Conservation (phyloP, 2,329 filamentous ascomycete species). For the Cercospora berteroae region DNA sequence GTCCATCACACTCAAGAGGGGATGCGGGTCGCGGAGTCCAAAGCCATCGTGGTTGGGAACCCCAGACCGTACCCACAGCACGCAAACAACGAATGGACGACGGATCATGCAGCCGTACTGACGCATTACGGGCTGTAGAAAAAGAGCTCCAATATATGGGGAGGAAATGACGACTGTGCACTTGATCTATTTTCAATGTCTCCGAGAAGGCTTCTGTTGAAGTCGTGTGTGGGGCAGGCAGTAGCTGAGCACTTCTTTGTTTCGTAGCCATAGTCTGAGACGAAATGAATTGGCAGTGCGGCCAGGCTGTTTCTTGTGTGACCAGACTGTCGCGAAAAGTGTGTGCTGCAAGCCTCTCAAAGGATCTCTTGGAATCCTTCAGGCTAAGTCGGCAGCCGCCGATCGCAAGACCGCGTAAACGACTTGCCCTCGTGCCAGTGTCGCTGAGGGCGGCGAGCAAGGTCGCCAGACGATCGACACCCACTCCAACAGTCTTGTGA, state of each 20-base stretch:
- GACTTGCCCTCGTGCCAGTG: background rate
- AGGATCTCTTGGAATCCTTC: conserved; percentile 3
- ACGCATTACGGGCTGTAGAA: background rate
- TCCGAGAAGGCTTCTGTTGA: background rate
- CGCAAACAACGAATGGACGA: background rate
- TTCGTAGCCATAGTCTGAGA: background rate
- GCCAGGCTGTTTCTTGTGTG: too few relatives aligned
- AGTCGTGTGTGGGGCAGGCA: background rate
- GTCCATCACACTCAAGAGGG: background rate
- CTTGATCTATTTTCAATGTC: background rate
- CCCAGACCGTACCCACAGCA: background rate
- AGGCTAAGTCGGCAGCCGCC: background rate
- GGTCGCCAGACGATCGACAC: background rate
- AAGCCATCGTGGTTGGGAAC: background rate
- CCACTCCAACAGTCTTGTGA: background rate
- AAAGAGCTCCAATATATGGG: background rate
- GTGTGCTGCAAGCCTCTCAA: background rate
- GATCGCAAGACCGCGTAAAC: background rate
- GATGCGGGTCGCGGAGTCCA: background rate
- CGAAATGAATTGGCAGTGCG: background rate
- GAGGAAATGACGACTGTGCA: too few relatives aligned
- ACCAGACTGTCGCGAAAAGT: background rate
- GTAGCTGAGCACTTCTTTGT: background rate
- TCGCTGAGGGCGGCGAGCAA: background rate
- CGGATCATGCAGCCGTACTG: background rate